Evolutionary conservation across 2,329 filamentous ascomycete species (phyloP).

Genomic region (Pezicula rhizophila): DNA sequence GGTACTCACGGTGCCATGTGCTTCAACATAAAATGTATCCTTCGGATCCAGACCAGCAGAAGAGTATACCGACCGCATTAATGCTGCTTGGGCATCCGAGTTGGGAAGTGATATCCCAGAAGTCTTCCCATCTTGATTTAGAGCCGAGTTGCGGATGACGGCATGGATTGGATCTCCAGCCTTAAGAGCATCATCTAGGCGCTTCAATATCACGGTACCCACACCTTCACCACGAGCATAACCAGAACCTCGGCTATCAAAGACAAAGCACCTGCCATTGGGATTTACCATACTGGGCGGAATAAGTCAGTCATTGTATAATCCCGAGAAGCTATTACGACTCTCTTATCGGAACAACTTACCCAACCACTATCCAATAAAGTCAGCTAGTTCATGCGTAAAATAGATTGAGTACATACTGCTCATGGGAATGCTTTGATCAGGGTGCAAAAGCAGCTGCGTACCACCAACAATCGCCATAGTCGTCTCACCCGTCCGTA

Average conservation of each 20-base stretch:
- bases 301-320: background rate
- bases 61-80: constrained; percentile 28
- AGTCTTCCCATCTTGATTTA: constrained; percentile 39
- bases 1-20: constrained; percentile 10
- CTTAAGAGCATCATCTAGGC: constrained; percentile 32
- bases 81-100: constrained; percentile 24
- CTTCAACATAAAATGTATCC: constrained; percentile 12
- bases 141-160: constrained; percentile 34
- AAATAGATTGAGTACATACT: constrained; percentile 1
- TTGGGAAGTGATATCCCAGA: constrained; percentile 37
- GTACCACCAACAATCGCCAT: constrained; percentile 11
- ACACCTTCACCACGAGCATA: constrained; percentile 41
- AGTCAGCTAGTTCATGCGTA: background rate
- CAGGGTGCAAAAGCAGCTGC: constrained; percentile 2
- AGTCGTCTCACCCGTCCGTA: constrained; percentile 24
- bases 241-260: constrained; percentile 35
- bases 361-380: no score
- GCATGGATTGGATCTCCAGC: constrained; percentile 37
- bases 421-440: background rate
- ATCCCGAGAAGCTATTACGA: no score
- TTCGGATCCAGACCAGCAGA: constrained; percentile 5
- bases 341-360: no score
- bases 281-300: constrained; percentile 20
- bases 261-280: constrained; percentile 26
- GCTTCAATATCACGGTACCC: constrained; percentile 35